phyloP scores from a whole-genome alignment of 1,284 basidiomycete species.

The Cystobasidium pallidum region DNA sequence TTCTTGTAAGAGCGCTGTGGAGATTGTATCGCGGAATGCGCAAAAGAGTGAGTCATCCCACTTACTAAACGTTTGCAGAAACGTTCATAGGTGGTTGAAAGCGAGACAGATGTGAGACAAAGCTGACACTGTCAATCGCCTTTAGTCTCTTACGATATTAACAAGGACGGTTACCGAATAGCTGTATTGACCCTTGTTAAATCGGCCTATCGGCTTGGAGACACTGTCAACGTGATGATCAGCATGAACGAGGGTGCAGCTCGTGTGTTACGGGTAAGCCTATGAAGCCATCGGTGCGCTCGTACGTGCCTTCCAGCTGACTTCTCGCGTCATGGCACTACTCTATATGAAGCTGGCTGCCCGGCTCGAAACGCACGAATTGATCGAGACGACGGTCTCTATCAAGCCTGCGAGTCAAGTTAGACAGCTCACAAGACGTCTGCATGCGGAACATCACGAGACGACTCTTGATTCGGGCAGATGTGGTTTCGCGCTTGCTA shows the following conservation, averaged over 20 bases:
- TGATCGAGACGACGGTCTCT: slow-evolving; percentile 65
- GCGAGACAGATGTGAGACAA: no score
- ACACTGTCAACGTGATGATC: slow-evolving; percentile 84
- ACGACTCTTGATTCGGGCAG: slow-evolving; percentile 72
- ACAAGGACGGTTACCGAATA: slow-evolving; percentile 82
- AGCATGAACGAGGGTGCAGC: slow-evolving; percentile 70
- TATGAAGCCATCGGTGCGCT: background rate
- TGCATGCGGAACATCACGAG: slow-evolving; percentile 81
- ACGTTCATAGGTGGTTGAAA: background rate
- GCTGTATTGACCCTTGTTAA: slow-evolving; percentile 89
- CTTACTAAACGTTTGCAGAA: no score
- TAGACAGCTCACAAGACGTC: slow-evolving; percentile 60
- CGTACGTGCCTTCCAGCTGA: background rate
- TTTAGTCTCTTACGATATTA: slow-evolving; percentile 86
- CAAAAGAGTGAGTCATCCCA: slow-evolving; percentile 74
- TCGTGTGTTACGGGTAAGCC: slow-evolving; percentile 70
- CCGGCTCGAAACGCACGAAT: slow-evolving; percentile 80
- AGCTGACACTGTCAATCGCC: background rate
- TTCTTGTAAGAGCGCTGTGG: slow-evolving; percentile 84
- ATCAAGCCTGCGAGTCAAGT: slow-evolving; percentile 58
- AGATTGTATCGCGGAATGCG: slow-evolving; percentile 82
- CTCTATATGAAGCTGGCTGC: slow-evolving; percentile 68
- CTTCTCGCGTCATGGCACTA: slow-evolving; percentile 7
- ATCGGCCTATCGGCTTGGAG: slow-evolving; percentile 82
- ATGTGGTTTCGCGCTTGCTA: slow-evolving; percentile 80